A percentile compares a stretch with the other conserved stretches of the same genome.
Conservation (phyloP, 176 grass and related monocot genomes). For the Aegilops bicornis region DNA sequence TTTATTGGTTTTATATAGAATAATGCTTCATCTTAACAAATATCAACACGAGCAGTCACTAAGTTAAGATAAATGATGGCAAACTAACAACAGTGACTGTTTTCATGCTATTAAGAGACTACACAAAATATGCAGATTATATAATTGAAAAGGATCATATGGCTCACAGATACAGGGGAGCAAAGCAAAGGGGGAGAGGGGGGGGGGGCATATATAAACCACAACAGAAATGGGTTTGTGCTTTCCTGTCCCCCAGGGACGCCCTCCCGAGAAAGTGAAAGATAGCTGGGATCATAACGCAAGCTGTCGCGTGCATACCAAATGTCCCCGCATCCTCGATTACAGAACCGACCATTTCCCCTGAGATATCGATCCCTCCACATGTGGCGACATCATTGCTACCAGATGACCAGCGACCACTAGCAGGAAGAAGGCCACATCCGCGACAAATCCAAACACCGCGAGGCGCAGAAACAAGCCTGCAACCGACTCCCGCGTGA, state of each 20-base stretch:
- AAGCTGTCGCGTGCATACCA: background rate
- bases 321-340: background rate
- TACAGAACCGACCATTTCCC: background rate
- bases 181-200: background rate
- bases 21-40: background rate
- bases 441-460: rapidly evolving
- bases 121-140: background rate
- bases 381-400: background rate
- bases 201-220: too few species aligned
- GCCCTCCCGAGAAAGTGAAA: background rate
- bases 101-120: background rate
- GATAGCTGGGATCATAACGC: background rate
- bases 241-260: background rate
- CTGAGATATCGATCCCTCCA: background rate
- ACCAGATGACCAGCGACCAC: background rate
- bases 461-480: background rate
- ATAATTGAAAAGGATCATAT: background rate
- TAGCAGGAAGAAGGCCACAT: background rate
- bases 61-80: too few species aligned
- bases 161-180: background rate
- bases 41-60: background rate
- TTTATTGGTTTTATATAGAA: background rate
- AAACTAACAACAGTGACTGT: background rate
- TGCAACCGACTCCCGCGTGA: background rate
- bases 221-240: background rate